These are phyloP conservation scores for Prunus kanzakura DNA, from an alignment of 306 rosid species.

Conservation along the genomic window DNA sequence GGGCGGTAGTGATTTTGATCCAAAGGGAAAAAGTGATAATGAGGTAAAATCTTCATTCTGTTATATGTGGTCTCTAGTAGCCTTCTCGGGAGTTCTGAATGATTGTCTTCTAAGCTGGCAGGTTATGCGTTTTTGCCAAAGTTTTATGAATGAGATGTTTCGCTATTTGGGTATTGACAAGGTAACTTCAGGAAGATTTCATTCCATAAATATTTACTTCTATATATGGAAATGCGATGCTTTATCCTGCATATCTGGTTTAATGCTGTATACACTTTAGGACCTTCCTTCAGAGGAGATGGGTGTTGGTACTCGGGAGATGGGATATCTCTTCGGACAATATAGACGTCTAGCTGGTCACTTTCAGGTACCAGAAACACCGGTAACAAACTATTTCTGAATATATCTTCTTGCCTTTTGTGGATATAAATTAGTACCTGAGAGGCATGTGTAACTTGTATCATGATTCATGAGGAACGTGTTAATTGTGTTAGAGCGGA, in stretches of 20 bases:
- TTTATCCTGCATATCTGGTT: conserved; percentile 23
- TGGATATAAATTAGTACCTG: not conserved
- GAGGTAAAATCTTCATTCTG: conserved; percentile 57
- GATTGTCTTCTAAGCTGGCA: conserved; percentile 46
- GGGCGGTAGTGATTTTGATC: conserved; percentile 99
- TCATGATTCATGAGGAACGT: no score
- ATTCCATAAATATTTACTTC: not conserved
- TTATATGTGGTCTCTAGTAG: conserved; percentile 9
- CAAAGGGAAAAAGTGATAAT: conserved; percentile 91
- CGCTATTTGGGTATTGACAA: conserved; percentile 97
- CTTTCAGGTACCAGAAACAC: conserved; percentile 65
- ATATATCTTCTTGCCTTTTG: not conserved
- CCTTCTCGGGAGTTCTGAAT: conserved; percentile 28
- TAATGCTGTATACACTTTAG: conserved; percentile 45
- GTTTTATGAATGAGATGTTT: conserved; percentile 92
- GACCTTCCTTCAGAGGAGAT: conserved; percentile 98
- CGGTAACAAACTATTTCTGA: conserved; percentile 18
- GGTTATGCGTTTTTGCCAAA: conserved; percentile 99
- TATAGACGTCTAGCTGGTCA: conserved; percentile 94
- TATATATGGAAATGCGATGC: conserved; percentile 1
- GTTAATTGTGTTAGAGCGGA: no score
- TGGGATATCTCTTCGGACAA: conserved; percentile 99
- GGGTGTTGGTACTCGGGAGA: conserved; percentile 99
- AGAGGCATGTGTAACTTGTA: not conserved
- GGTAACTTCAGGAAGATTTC: conserved; percentile 51